Base-by-base conservation (phyloP, 495 filamentous ascomycete species). In the Xylaria sp. region DNA sequence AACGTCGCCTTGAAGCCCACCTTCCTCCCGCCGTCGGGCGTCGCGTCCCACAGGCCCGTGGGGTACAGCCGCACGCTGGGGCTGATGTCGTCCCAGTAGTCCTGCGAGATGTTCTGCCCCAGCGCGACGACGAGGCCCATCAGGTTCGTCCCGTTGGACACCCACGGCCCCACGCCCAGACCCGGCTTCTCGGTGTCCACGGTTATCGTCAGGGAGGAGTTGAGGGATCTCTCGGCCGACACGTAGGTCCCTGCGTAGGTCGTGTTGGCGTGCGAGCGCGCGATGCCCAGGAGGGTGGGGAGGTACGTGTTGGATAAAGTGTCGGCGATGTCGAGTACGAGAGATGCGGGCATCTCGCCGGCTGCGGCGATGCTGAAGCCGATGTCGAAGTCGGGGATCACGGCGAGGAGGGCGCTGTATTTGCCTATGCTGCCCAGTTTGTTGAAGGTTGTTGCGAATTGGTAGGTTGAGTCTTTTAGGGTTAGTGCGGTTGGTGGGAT, bases 311-410 rank as follows among this genome's bases (percentile, higher is more conserved):
- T 74, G 5, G 74, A 77, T 12, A 84, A 57, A 7, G 79, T 59
- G 58, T 83, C 79, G 52, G 80, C 79, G 52, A 85, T 77, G 70
- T 76, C 69, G 55, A 77, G 77, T 15, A 73, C 71, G 9, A 82
- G 65, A 2, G 75, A 74, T 6, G 71, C 15, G 1, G 80, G 79
- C 0, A 72, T 31, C 24, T 78, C 68, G 8, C 87, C 87, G 5
- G 87, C 88, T 11, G 80, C 78, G 2, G 89, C 69, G 53, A 91
- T 75, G 11, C 79, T 80, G 73, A 88, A 87, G 62, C 87, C 87
- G 21, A 88, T 80, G 64, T 83, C 79, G 73, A 86, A 84, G 70
- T 89, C 88, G 3, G 87, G 86, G 19, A 84, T 82, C n/a, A 90
- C 70, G 1, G 81, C 84, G 26, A 89, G 66, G 14, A 86, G 74